Evolutionary conservation across 768 basidiomycete genomes (phyloP).

Genomic region (Podaxis sp.): DNA sequence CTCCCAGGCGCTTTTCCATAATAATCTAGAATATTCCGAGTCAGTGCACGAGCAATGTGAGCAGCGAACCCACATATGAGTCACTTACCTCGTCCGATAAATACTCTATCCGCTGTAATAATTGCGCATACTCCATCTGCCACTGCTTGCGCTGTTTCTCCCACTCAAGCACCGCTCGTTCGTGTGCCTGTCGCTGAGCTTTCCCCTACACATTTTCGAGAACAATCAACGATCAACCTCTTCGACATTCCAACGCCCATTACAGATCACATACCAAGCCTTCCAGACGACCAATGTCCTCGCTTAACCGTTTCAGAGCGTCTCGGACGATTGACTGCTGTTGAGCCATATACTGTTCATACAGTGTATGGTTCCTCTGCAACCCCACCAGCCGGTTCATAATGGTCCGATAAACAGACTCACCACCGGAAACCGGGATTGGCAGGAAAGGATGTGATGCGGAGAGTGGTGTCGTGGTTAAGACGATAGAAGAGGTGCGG

Average conservation of each 20-base stretch:
- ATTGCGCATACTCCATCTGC: conserved; percentile 68
- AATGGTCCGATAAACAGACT: conserved; percentile 95
- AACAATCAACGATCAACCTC: background rate
- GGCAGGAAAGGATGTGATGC: conserved; percentile 13
- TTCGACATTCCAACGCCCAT: background rate
- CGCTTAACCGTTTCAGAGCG: conserved; percentile 69
- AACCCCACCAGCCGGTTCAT: conserved; percentile 88
- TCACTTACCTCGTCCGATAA: conserved; percentile 75
- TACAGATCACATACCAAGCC: conserved; percentile 54
- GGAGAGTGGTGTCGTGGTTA: conserved; percentile 16
- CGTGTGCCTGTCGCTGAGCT: conserved; percentile 66
- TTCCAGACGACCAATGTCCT: conserved; percentile 77
- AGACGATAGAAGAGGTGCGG: conserved; percentile 15
- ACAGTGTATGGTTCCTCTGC: conserved; percentile 85
- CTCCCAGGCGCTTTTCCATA: conserved; percentile 86
- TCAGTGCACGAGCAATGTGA: background rate
- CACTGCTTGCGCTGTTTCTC: conserved; percentile 65
- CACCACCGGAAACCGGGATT: conserved; percentile 47
- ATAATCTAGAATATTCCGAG: conserved; percentile 51
- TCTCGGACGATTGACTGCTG: conserved; percentile 78
- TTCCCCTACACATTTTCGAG: conserved; percentile 47
- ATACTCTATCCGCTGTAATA: conserved; percentile 69
- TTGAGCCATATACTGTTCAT: conserved; percentile 85
- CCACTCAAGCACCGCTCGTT: conserved; percentile 65
- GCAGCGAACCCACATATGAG: background rate